phyloP scores from a whole-genome alignment of 495 filamentous ascomycete species.

The Neurospora sp. region DNA sequence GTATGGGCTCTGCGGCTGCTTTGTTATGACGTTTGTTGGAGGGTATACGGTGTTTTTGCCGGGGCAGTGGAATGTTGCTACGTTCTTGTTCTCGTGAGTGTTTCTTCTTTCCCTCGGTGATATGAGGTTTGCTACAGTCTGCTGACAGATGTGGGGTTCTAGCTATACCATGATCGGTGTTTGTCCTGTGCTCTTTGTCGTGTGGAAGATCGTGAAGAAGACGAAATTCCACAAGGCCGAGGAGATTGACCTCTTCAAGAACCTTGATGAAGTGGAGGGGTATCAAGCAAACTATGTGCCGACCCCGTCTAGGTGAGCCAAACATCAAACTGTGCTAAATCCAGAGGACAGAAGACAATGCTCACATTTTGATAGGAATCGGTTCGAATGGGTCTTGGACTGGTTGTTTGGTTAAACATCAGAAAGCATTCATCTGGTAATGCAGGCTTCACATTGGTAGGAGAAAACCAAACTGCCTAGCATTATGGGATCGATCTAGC shows the following conservation, averaged over 20 bases:
- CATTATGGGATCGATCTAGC: not conserved
- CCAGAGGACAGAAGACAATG: not conserved
- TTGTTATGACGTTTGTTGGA: slow-evolving; percentile 62
- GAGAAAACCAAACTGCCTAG: not conserved
- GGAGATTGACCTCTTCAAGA: slow-evolving; percentile 52
- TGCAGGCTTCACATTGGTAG: not conserved
- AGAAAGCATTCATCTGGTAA: not conserved
- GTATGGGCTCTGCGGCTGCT: slow-evolving; percentile 49
- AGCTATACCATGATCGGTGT: slow-evolving; percentile 57
- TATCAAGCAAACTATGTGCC: slow-evolving; percentile 58
- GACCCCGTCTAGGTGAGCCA: slow-evolving; percentile 44
- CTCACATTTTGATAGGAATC: slow-evolving; percentile 15
- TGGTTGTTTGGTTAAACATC: slow-evolving; percentile 17
- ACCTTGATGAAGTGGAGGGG: slow-evolving; percentile 63
- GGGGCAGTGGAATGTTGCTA: slow-evolving; percentile 54
- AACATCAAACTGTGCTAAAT: not conserved
- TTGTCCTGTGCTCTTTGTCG: slow-evolving; percentile 54
- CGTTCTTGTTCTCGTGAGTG: slow-evolving; percentile 64
- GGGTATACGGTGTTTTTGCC: slow-evolving; percentile 70
- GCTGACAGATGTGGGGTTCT: not conserved
- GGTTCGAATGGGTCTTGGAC: slow-evolving; percentile 16
- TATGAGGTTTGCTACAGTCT: not conserved
- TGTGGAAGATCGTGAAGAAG: slow-evolving; percentile 60
- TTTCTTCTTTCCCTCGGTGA: not conserved
- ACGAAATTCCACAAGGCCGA: slow-evolving; percentile 46